Base-by-base conservation (phyloP, 208 protist genomes). In the Acanthamoeba lenticulata region DNA sequence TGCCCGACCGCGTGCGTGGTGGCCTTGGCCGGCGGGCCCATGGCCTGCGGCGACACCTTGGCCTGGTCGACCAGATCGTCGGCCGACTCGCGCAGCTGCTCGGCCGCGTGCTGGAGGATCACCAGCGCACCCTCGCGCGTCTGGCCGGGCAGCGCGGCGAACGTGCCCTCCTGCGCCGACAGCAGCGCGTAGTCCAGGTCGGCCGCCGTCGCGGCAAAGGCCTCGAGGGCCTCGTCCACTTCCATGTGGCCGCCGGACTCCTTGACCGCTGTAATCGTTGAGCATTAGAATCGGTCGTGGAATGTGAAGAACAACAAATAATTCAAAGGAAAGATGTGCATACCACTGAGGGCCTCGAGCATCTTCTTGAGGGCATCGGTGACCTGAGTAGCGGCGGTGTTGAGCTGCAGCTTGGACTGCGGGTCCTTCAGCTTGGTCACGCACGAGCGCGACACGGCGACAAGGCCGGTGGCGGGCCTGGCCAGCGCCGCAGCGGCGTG, bases 161-260 rank as follows among this genome's bases (percentile, higher is more conserved):
- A 93, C 42, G 21, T 85, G 67, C 90, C 90, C 45, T 93, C 90
- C 55, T 83, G 90, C n/a, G 90, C 90, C 44, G 65, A 69, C 49
- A 93, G 60, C 44, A 93, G 90, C 17, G 90, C 90, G 69, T 93
- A 83, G 45, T 93, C 90, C 65, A 93, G 90, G 38, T 77, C 90
- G 27, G 90, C 90, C 15, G 60, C 40, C 21, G 60, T 69, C 21
- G 90, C 90, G 38, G 90, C 90, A 83, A 93, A 93, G 90, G 32
- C 90, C 49, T 93, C 90, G 47, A 93, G 67, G n/a, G 90, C 90
- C 52, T 93, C 44, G 32, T 93, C 90, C 13, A 93, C 90, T 34
- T 93, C 90, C 90, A 93, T 93, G 90, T 93, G 90, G n/a, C 90
- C 90, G 69, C 52, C 65, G 13, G 90, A 77, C 52, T 93, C 90